Evolutionary conservation across 1,284 basidiomycete genomes (phyloP).

Genomic region (Fomitopsis pinicola): DNA sequence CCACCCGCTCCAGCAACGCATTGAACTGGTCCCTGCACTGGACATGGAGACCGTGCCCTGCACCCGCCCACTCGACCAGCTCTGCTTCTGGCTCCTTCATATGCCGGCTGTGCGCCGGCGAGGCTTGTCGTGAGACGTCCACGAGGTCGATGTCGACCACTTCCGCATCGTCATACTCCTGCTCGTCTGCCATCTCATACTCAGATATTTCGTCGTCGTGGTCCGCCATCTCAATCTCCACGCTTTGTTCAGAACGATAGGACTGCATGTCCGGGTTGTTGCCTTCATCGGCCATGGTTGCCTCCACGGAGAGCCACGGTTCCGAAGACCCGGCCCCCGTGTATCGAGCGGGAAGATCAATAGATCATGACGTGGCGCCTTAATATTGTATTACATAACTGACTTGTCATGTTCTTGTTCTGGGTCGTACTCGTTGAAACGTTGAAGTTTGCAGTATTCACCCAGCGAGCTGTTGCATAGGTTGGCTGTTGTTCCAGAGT

Average conservation of each 20-base stretch:
- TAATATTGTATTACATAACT: too few relatives aligned
- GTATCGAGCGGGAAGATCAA: constrained; percentile 19
- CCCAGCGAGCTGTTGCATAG: too few relatives aligned
- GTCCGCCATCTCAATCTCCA: constrained; percentile 75
- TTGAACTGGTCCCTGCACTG: constrained; percentile 56
- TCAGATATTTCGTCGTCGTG: constrained; percentile 49
- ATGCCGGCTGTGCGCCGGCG: constrained; percentile 45
- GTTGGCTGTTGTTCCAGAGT: too few relatives aligned
- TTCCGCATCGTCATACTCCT: constrained; percentile 29
- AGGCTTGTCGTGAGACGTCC: constrained; percentile 41
- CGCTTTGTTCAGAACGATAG: constrained; percentile 35
- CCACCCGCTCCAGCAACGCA: constrained; percentile 50
- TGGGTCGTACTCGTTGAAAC: too few relatives aligned
- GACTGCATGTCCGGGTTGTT: constrained; percentile 12
- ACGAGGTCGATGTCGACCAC: constrained; percentile 55
- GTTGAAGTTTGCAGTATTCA: too few relatives aligned
- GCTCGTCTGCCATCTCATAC: constrained; percentile 69
- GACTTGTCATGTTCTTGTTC: too few relatives aligned
- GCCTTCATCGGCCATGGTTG: constrained; percentile 61
- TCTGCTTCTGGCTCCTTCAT: constrained; percentile 67
- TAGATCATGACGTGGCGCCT: too few relatives aligned
- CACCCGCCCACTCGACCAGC: constrained; percentile 55
- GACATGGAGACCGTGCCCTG: constrained; percentile 65
- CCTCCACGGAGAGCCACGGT: constrained; percentile 53
- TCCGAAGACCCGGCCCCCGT: constrained; percentile 37